Evolutionary conservation across 1,284 basidiomycete species (phyloP), one percentile per base, ranked within the genome.

Genomic region (Chondrostereum purpureum): DNA sequence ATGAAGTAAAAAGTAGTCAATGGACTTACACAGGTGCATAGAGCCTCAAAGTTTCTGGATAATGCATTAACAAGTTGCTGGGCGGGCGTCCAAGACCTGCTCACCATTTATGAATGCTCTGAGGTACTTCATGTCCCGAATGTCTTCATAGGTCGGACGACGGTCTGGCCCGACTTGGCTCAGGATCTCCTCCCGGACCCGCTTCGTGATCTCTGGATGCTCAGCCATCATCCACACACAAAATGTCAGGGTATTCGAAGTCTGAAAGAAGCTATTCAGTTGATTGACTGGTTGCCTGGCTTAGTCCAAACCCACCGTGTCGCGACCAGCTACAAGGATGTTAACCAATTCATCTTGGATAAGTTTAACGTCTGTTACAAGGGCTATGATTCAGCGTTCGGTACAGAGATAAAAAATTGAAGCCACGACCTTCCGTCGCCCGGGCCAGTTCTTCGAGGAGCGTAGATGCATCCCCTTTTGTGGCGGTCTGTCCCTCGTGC

Each of bases 181-280:
- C 13, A 72, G 50, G 31, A 78, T 64, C 50, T 77, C 75, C 5
- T 59, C 50, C 5, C 71, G 66, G 3, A 76, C 58, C 6, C 58
- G 56, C 3, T 51, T 39, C 12, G 66, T 52, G 16, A 75, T 59
- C 4, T 63, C 45, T 3, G 72, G 71, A 51, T 76, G 60, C 42
- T 66, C 56, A 0, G 73, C 60, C 18, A 78, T 64, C 54, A 70
- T 64, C 53, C 77, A 77, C 4, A 70, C 53, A 3, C 60, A 56
- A 49, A 69, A 74, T 0, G 71, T 68, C 2, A 75, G 53, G 1
- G 63, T 58, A 11, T 57, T 56, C 12, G 70, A 65, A 4, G 71
- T 72, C 71, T 66, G 36, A 16, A 40, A 8, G 4, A 19, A 14
- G 17, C 21, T 11, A 11, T 13, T 13, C 11, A 13, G 18, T 13